A percentile compares a stretch with the other conserved stretches of the same genome.
phyloP scores from a whole-genome alignment of 1,139 yeast species.

The Sugiyamaella novakii region DNA sequence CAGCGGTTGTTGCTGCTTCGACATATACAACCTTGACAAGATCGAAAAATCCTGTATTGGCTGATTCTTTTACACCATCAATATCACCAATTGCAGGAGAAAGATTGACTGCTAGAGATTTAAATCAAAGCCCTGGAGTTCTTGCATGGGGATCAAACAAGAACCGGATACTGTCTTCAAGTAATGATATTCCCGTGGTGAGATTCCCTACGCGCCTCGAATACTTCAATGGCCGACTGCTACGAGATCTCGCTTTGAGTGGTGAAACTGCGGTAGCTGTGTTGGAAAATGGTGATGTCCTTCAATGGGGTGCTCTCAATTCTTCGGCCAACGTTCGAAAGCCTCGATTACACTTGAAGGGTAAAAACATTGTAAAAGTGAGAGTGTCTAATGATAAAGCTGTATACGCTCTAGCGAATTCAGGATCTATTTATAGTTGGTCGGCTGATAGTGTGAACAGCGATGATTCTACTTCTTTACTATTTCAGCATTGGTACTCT shows the following conservation, averaged over 20 bases:
- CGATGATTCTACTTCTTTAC: background rate
- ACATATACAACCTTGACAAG: conserved; percentile 7
- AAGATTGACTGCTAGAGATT: conserved; percentile 3
- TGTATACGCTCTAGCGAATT: conserved; percentile 57
- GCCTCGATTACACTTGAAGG: conserved; percentile 46
- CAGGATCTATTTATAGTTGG: conserved; percentile 46
- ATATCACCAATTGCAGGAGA: background rate
- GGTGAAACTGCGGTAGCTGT: conserved; percentile 63
- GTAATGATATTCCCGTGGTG: conserved; percentile 40
- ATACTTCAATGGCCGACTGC: conserved; percentile 61
- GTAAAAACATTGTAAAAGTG: conserved; percentile 50
- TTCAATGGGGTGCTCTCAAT: conserved; percentile 57
- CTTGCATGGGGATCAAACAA: conserved; percentile 56
- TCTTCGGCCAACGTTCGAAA: conserved; percentile 23
- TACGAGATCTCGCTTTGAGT: conserved; percentile 60
- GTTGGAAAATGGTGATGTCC: conserved; percentile 70
- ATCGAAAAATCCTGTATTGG: conserved; percentile 2
- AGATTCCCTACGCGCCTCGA: conserved; percentile 62
- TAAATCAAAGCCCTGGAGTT: conserved; percentile 48
- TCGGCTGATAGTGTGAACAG: conserved; percentile 5
- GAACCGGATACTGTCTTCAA: conserved; percentile 47
- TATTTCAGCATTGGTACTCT: conserved; percentile 1
- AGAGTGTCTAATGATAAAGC: conserved; percentile 53
- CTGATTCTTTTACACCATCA: conserved; percentile 10
- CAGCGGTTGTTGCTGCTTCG: conserved; percentile 9